phyloP scores from a whole-genome alignment of 495 filamentous ascomycete genomes.

The Aspergillus steynii region DNA sequence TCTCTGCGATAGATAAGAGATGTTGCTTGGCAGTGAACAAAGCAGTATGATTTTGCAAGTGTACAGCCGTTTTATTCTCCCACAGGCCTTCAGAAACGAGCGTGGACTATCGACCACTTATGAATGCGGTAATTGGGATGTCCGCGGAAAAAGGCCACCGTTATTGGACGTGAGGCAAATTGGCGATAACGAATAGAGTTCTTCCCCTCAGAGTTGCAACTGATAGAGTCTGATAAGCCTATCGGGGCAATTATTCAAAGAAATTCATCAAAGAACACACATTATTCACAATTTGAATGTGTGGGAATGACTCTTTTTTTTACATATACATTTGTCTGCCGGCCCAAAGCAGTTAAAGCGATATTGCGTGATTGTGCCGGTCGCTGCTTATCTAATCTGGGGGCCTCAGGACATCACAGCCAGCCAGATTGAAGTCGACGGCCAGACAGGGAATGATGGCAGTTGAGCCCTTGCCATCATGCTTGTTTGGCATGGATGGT shows the following conservation, averaged over 20 bases:
- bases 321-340: constrained; percentile 17
- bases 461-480: neutral
- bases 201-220: constrained; percentile 8
- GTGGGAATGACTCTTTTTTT: constrained; percentile 10
- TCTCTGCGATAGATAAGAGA: neutral
- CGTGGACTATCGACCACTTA: constrained; percentile 4
- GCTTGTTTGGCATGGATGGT: neutral
- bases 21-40: neutral
- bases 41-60: neutral
- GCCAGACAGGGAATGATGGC: neutral
- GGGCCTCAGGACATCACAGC: neutral
- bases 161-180: constrained; percentile 18
- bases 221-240: constrained; percentile 19
- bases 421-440: neutral
- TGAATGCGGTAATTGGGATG: constrained; percentile 3
- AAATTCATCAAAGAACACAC: constrained; percentile 4
- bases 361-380: constrained; percentile 26
- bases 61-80: neutral
- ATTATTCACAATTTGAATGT: neutral
- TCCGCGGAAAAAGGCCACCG: constrained; percentile 23
- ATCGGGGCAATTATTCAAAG: constrained; percentile 18
- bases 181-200: constrained; percentile 21
- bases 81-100: neutral
- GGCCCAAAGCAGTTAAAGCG: constrained; percentile 26
- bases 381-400: constrained; percentile 17